phyloP scores from a whole-genome alignment of 225 moss, liverwort and hornwort species.

The Thuidium tamariscinum region DNA sequence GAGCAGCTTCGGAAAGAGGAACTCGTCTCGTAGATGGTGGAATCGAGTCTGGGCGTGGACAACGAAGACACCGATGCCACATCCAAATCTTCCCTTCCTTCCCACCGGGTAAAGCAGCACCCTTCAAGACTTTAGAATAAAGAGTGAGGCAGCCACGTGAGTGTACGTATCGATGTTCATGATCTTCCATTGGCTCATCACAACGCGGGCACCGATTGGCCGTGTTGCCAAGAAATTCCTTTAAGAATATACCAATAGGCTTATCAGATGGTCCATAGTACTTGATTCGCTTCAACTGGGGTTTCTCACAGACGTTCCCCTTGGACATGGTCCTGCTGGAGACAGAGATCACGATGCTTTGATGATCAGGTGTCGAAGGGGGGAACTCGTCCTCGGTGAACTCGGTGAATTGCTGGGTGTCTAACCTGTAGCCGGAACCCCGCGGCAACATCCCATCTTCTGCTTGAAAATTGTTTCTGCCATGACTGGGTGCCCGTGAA shows the following conservation, averaged over 20 bases:
- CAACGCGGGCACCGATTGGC: constrained; percentile 39
- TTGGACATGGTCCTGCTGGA: constrained; percentile 71
- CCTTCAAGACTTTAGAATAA: constrained; percentile 43
- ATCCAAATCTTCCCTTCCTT: constrained; percentile 90
- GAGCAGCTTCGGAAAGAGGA: constrained; percentile 71
- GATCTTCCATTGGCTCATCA: constrained; percentile 66
- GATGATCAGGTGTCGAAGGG: constrained; percentile 56
- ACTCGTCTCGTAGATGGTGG: constrained; percentile 65
- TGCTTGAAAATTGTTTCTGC: constrained; percentile 4
- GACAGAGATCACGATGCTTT: constrained; percentile 54
- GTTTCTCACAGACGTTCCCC: constrained; percentile 50
- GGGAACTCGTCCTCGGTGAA: constrained; percentile 49
- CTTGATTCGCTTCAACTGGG: constrained; percentile 61
- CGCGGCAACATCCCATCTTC: constrained; percentile 18
- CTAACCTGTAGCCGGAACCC: background rate
- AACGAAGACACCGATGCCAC: constrained; percentile 98
- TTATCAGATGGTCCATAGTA: constrained; percentile 63
- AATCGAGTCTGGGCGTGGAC: constrained; percentile 37
- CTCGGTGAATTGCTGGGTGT: constrained; percentile 16
- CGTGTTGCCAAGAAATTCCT: constrained; percentile 55
- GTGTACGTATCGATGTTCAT: constrained; percentile 70
- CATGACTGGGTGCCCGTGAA: constrained; percentile 11
- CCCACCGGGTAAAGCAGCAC: constrained; percentile 42
- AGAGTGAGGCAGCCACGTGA: constrained; percentile 81
- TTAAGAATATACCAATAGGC: constrained; percentile 69